Base-by-base conservation (phyloP, 768 basidiomycete genomes). In the Hygrophorus russula region DNA sequence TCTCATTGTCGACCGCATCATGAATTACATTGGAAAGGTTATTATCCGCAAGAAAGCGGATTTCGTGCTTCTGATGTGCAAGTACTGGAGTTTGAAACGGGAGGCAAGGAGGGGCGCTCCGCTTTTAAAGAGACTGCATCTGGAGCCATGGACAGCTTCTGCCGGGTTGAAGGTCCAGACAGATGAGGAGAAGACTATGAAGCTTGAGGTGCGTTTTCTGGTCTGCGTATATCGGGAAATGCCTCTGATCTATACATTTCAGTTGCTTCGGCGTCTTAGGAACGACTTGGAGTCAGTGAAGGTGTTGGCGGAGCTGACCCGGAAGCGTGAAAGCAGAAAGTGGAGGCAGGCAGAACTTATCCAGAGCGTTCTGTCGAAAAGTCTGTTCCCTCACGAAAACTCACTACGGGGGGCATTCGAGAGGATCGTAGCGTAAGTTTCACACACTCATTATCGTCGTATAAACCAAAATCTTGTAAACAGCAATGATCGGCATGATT, bases 61-160 rank as follows among this genome's bases (percentile, higher is more conserved):
- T 36, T 87, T 93, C 44, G 63, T 98, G 10, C 72, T 78, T 38
- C 61, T 78, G 53, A 69, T 92, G 27, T 93, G 87, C 54, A 76
- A 79, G 55, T 99, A 97, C 56, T 99, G 96, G 96, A 97, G 96
- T 62, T 59, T 99, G 60, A 98, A 99, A 64, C 69, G 96, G 3
- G 94, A 98, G 58, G 89, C 80, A 1, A 73, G 96, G 48, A 63
- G 94, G 32, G 96, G 96, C 3, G 96, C 96, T 7, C 94, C 96
- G 9, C 61, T 98, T 47, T 61, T 99, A 51, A 98, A 98, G 62
- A 59, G 96, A 42, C 58, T 99, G 45, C 92, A 99, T 63, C 67
- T 98, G 19, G 94, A 99, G 65, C 94, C 96, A 0, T 98, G 96
- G 96, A 97, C 93, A 0, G 88, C 89, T 2, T 78, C 73, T 33